Evolutionary conservation across 176 grass and related monocot species (phyloP), one percentile per base, ranked within the genome.

Genomic region (Bonia amplexicaulis): DNA sequence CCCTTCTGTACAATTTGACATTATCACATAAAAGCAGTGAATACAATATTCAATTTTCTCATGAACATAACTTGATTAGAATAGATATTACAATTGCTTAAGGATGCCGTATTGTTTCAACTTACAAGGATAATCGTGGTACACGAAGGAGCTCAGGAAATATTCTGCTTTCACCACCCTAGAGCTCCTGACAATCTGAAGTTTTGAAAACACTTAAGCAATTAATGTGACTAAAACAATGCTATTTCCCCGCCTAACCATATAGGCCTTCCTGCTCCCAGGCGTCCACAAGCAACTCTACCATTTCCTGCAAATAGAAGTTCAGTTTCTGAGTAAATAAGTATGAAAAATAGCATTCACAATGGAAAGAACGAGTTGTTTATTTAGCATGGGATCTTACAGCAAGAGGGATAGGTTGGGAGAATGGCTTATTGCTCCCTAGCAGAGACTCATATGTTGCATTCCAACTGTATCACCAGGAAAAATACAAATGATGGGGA

Each of bases 241-340:
- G 45, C 22, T 63, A 14, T 65, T 53, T 52, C 6, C 46, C 80
- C 65, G 51, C 49, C 80, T 93, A 98, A 86, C 91, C 84, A 73
- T 95, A 98, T 66, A 98, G 87, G 7, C 95, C 95, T 90, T 98
- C 95, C 69, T 95, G 93, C 71, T 93, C 93, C 95, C 95, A 98
- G 66, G 91, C 64, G 26, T 93, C 95, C 66, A 95, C 93, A 77
- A 98, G 95, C 78, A 98, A 98, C 76, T 98, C 93, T 75, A 95
- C 69, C 95, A 98, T 95, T 89, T 98, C 95, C 95, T 98, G 95
- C 73, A 49, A 79, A 48, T 77, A 85, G 9, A 93, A 68, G 44
- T 90, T 65, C 31, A 73, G 58, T 62, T 86, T 66, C 22, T 33
- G 60, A 80, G 26, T 57, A 49, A 48, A 22, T 46, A 48, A 63